Percentiles rank a stretch among this genome's conserved stretches.
Evolutionary conservation across 2,329 filamentous ascomycete genomes (phyloP).

Genomic region (Exutisphaerella laricina): DNA sequence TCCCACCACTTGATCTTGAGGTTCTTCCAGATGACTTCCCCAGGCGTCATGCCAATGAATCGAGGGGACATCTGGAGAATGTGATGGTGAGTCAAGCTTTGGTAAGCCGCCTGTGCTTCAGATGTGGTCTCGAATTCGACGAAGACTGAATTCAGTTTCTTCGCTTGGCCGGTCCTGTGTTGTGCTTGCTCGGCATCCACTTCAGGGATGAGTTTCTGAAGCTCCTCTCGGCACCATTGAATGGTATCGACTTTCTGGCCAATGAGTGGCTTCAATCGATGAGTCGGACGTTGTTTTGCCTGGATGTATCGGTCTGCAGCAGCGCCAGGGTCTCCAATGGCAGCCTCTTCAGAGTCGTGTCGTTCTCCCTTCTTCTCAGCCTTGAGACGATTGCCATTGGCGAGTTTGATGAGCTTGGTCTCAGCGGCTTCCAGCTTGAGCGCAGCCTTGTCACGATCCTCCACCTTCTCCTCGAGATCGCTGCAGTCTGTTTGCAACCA

Average conservation of each 20-base stretch:
- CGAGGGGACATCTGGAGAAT: constrained; percentile 81
- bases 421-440: constrained; percentile 82
- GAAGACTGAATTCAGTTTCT: constrained; percentile 72
- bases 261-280: constrained; percentile 65
- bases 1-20: constrained; percentile 84
- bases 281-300: constrained; percentile 67
- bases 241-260: constrained; percentile 94
- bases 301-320: constrained; percentile 71
- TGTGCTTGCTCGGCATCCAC: constrained; percentile 62
- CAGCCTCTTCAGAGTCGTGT: constrained; percentile 37
- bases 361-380: constrained; percentile 52
- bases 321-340: constrained; percentile 60
- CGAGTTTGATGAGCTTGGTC: constrained; percentile 73
- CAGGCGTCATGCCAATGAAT: constrained; percentile 74
- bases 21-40: constrained; percentile 83
- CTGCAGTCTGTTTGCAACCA: constrained; percentile 78
- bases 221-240: constrained; percentile 74
- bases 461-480: constrained; percentile 72
- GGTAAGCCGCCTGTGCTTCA: constrained; percentile 79
- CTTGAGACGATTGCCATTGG: constrained; percentile 67
- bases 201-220: constrained; percentile 67
- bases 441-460: constrained; percentile 73
- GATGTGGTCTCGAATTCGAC: constrained; percentile 81
- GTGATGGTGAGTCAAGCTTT: constrained; percentile 80
- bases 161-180: constrained; percentile 50